Percentiles rank a stretch among this genome's conserved stretches.
phyloP scores from a whole-genome alignment of 768 basidiomycete genomes.

The Leucosporidium scottii region DNA sequence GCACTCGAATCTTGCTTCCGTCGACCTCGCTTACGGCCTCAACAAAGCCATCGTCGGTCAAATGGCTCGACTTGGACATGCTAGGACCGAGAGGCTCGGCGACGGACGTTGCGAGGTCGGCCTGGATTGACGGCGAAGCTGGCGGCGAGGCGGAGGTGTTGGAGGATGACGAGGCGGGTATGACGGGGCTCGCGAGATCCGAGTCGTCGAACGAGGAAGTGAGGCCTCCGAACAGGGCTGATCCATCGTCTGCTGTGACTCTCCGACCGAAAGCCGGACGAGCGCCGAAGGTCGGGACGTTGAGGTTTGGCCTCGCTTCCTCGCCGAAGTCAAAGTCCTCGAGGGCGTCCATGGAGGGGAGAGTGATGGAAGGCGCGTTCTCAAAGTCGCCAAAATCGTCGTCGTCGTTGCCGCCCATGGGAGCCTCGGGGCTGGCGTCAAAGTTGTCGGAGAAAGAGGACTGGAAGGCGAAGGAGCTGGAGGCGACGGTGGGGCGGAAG shows the following conservation, averaged over 20 bases:
- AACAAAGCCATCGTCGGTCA: slow-evolving; percentile 26
- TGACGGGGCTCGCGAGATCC: slow-evolving; percentile 5
- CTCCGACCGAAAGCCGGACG: background rate
- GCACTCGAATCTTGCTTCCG: slow-evolving; percentile 19
- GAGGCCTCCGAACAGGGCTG: slow-evolving; percentile 24
- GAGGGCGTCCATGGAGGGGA: slow-evolving; percentile 26
- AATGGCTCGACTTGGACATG: slow-evolving; percentile 15
- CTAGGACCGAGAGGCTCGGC: slow-evolving; percentile 23
- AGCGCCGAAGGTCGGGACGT: background rate
- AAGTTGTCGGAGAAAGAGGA: slow-evolving; percentile 13
- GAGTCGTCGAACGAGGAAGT: slow-evolving; percentile 11
- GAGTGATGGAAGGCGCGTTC: slow-evolving; percentile 11
- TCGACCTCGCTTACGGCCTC: slow-evolving; percentile 22
- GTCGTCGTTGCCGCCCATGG: slow-evolving; percentile 1
- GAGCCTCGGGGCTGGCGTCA: background rate
- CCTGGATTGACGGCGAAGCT: background rate
- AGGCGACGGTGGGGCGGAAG: slow-evolving; percentile 25
- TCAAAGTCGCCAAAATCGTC: slow-evolving; percentile 35
- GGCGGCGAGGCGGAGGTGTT: background rate
- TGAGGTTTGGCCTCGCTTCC: background rate
- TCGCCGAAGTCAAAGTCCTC: slow-evolving; percentile 29
- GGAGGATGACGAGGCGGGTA: background rate
- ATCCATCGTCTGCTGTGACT: slow-evolving; percentile 18
- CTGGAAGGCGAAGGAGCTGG: slow-evolving; percentile 10
- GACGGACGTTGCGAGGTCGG: slow-evolving; percentile 17